Evolutionary conservation across 2,329 filamentous ascomycete species (phyloP).

Genomic region (Pestalotiopsis fici): DNA sequence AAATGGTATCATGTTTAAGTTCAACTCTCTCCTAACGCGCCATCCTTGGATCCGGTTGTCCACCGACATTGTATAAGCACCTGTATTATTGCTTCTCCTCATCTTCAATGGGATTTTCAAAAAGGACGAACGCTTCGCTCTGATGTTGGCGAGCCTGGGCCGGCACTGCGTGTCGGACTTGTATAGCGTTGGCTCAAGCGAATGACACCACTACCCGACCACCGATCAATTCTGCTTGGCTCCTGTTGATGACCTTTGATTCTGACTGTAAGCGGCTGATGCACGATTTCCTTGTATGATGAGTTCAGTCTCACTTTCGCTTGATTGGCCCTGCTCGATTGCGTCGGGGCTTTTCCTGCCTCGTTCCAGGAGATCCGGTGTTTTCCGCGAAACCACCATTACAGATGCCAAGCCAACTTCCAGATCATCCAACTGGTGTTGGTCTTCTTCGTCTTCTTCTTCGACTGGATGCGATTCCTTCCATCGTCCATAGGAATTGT

Average conservation of each 20-base stretch:
- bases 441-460: not conserved
- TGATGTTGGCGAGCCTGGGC: not conserved
- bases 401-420: not conserved
- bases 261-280: not conserved
- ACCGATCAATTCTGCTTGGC: not conserved
- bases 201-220: not conserved
- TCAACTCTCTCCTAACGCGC: not conserved
- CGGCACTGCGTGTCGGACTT: not conserved
- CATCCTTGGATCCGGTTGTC: not conserved
- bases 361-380: not conserved
- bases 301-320: constrained; percentile 3
- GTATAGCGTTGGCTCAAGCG: not conserved
- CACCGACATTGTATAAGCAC: not conserved
- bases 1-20: not conserved
- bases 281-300: not conserved
- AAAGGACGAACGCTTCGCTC: not conserved
- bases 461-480: not conserved
- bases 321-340: not conserved
- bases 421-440: not conserved
- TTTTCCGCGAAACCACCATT: not conserved
- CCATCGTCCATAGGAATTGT: not conserved
- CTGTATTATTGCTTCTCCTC: not conserved
- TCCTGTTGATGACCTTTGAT: not conserved
- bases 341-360: not conserved
- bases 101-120: not conserved